Evolutionary conservation across 73 alveolate species (phyloP), one percentile per base, ranked within the genome.

Genomic region (Strombidium stylifer): DNA sequence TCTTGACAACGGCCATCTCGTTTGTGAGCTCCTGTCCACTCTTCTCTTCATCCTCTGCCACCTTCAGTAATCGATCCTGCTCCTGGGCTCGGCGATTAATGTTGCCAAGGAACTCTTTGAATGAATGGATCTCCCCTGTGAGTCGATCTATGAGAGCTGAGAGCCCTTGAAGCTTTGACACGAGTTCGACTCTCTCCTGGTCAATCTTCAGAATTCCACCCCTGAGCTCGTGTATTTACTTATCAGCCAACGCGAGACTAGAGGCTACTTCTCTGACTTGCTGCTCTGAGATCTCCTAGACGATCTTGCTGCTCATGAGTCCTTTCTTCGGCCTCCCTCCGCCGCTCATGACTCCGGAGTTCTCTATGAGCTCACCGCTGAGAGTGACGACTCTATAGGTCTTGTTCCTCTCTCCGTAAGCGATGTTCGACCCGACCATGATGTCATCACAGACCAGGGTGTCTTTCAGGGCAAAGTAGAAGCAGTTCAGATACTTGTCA

Each of bases 251-350:
- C n/a, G n/a, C n/a, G n/a, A n/a, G n/a, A n/a, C n/a, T n/a, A n/a
- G n/a, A n/a, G 25, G 69, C 67, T 28, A 85, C 60, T 10, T 78
- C 81, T 21, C 37, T 64, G 34, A 40, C 40, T 15, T 64, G 52
- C 37, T 58, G 75, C 6, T 73, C 82, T 18, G 82, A 50, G 32
- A 50, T 40, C 23, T 79, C 78, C 35, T 64, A 27, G 6, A 46
- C 52, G 2, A 14, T 1, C 18, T 7, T 31, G 5, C 15, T 4
- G 27, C 78, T 69, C 94, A 91, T 91, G 12, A 59, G 90, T 18
- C 98, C 98, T 47, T 75, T 85, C 26, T 86, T 85, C 18, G 95
- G 92, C 53, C 59, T 57, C 16, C 98, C 98, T 45, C 98, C 97
- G n/a, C 98, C 98, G 37, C 89, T 74, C 92, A 93, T 84, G 3